Evolutionary conservation across 495 filamentous ascomycete genomes (phyloP).

Genomic region (Aspergillus homomorphus): DNA sequence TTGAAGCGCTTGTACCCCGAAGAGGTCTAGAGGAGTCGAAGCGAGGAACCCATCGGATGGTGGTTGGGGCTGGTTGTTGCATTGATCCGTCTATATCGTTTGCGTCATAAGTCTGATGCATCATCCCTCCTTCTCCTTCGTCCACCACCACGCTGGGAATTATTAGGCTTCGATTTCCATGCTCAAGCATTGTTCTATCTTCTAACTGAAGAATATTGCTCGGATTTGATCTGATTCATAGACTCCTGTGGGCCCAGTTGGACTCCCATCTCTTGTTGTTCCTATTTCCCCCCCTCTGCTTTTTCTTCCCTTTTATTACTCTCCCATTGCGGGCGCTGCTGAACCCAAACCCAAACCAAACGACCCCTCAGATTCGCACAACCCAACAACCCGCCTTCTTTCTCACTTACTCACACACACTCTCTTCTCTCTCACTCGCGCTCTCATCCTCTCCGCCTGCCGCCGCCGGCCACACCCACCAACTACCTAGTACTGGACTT

Average conservation of each 20-base stretch:
- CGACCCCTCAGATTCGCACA: constrained; percentile 19
- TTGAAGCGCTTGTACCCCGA: not conserved
- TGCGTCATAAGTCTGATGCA: constrained; percentile 19
- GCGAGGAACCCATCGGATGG: not conserved
- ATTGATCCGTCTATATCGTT: constrained; percentile 20
- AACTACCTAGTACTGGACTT: not conserved
- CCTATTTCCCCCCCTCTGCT: no score
- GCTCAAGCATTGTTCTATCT: not conserved
- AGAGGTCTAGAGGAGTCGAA: not conserved
- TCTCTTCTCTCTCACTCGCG: constrained; percentile 5
- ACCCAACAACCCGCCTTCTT: not conserved
- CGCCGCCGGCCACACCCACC: not conserved
- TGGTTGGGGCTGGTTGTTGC: not conserved
- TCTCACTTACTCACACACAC: no score
- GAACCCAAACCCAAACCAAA: not conserved
- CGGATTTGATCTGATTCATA: not conserved
- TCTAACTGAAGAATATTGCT: not conserved
- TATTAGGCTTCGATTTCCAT: not conserved
- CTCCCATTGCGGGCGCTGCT: constrained; percentile 6
- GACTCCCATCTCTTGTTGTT: not conserved
- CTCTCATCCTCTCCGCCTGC: constrained; percentile 9
- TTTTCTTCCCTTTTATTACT: not conserved
- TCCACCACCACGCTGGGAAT: not conserved
- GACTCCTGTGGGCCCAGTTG: not conserved
- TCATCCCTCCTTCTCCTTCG: constrained; percentile 7